phyloP scores from a whole-genome alignment of 2,329 filamentous ascomycete genomes.

The Alternaria burnsii region DNA sequence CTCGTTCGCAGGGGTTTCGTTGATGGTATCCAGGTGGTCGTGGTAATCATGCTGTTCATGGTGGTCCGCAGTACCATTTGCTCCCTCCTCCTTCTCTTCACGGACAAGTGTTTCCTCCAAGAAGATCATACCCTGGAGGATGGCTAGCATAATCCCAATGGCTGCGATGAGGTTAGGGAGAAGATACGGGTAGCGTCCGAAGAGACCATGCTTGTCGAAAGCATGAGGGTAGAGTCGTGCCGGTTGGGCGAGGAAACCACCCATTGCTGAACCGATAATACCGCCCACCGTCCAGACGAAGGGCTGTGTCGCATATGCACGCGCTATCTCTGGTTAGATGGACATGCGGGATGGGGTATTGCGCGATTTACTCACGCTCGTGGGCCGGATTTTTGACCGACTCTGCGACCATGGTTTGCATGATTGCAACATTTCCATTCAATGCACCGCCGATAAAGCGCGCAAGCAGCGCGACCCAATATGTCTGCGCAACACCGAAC shows the following conservation, averaged over 20 bases:
- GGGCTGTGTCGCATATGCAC: constrained; percentile 89
- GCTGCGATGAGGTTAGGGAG: constrained; percentile 89
- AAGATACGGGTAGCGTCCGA: constrained; percentile 83
- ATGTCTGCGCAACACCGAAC: constrained; percentile 82
- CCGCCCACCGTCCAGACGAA: constrained; percentile 93
- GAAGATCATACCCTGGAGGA: constrained; percentile 78
- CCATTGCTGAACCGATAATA: constrained; percentile 85
- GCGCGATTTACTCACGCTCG: constrained; percentile 70
- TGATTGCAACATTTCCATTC: constrained; percentile 91
- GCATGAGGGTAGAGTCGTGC: constrained; percentile 74
- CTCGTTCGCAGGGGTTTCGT: constrained; percentile 70
- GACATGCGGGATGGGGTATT: background rate
- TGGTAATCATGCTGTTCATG: constrained; percentile 32
- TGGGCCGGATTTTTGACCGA: constrained; percentile 87
- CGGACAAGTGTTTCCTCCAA: constrained; percentile 74
- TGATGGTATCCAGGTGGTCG: constrained; percentile 74
- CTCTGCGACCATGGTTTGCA: constrained; percentile 94
- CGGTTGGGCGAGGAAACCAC: constrained; percentile 85
- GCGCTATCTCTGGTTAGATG: constrained; percentile 60
- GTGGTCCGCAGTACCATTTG: constrained; percentile 42
- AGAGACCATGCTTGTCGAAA: constrained; percentile 74
- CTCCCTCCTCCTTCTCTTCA: constrained; percentile 45
- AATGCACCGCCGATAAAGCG: constrained; percentile 80
- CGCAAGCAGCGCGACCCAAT: constrained; percentile 82
- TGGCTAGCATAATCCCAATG: constrained; percentile 76